Base-by-base conservation (phyloP, 768 basidiomycete genomes). In the Wakefieldia striispora region DNA sequence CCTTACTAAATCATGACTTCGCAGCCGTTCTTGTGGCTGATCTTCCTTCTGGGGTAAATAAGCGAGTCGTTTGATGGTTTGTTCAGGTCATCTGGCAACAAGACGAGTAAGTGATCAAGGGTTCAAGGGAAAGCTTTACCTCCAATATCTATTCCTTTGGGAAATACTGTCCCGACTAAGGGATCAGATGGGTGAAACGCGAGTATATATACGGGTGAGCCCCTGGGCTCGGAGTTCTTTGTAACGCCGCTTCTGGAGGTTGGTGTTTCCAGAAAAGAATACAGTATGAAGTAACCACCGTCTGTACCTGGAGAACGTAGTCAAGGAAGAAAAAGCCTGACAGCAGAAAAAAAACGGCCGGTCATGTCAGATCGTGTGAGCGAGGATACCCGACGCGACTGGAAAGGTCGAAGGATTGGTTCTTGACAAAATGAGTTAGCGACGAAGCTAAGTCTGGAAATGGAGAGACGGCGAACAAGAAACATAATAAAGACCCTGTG, bases 191-290 rank as follows among this genome's bases (percentile, higher is more conserved):
- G 6, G 23, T 3, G 3, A 6, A 23, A 6, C 23, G 23, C 23
- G 23, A 23, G 23, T 23, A 23, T 23, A 23, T 23, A 23, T 23
- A 23, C 23, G 3, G 23, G 6, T 23, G 23, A 23, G 23, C 12
- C 29, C 29, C 10, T 29, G 29, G 8, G 26, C 26, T 26, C 8
- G 26, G 26, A 26, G 11, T 12, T 12, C 12, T 29, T 29, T 29
- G 29, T 29, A 29, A 29, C 13, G 2, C 33, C 36, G 4, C 23
- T 11, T 38, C 45, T 24, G 40, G 8, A n/a, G n/a, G 27, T 34
- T 10, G 41, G 21, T 11, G 3, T 48, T 48, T 38, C 48, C 49
- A 17, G 42, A 56, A 51, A 14, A 20, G 35, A 35, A 56, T 34
- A 27, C 23, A 31, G 4, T 33, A 33, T 33, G 3, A 31, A 21